Conservation (phyloP, 768 basidiomycete genomes). For the Crassisporium funariophilum region DNA sequence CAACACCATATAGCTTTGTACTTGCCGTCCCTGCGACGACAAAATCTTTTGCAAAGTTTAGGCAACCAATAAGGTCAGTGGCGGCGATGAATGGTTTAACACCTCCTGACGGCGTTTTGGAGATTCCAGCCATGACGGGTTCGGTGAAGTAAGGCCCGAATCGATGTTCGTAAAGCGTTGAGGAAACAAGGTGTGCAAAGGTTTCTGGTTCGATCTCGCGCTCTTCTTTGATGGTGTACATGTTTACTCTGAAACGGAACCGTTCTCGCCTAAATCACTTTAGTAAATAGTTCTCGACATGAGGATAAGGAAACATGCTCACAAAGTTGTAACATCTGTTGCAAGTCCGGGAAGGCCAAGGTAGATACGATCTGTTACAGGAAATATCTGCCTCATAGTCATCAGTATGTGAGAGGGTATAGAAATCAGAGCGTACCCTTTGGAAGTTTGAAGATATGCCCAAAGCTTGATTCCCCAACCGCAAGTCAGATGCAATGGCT, state of each 20-base stretch:
- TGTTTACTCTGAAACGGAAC: conserved; percentile 93
- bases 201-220: conserved; percentile 95
- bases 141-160: conserved; percentile 97
- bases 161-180: conserved; percentile 92
- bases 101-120: conserved; percentile 68
- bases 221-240: conserved; percentile 99
- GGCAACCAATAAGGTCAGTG: conserved; percentile 91
- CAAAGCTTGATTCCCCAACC: conserved; percentile 85
- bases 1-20: conserved; percentile 92
- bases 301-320: conserved; percentile 25
- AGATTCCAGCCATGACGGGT: conserved; percentile 93
- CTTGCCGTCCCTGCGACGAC: conserved; percentile 94
- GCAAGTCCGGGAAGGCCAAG: conserved; percentile 91
- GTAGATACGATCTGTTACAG: conserved; percentile 90
- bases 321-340: conserved; percentile 93
- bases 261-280: conserved; percentile 72
- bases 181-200: conserved; percentile 93
- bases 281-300: conserved; percentile 7
- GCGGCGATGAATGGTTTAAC: conserved; percentile 93
- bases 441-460: conserved; percentile 92
- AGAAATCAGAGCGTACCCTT: conserved; percentile 59
- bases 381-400: conserved; percentile 71
- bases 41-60: conserved; percentile 96
- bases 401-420: conserved; percentile 12
- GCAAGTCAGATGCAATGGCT: conserved; percentile 94